Percentiles rank a stretch among this genome's conserved stretches.
phyloP scores from a whole-genome alignment of 768 basidiomycete genomes.

The Cantharellus anzutake region DNA sequence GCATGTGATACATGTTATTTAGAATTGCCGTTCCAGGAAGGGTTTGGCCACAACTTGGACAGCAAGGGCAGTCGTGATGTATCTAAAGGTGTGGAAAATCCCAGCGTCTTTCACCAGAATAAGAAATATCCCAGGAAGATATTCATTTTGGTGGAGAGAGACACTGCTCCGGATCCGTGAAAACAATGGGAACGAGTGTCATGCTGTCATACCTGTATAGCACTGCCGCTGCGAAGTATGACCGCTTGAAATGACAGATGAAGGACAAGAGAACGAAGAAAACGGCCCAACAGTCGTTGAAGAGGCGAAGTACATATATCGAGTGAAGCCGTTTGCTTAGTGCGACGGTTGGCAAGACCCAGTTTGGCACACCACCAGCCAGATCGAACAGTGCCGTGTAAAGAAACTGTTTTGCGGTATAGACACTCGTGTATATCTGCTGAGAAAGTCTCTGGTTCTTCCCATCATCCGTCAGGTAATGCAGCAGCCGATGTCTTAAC shows the following conservation, averaged over 20 bases:
- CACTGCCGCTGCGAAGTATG: conserved; percentile 38
- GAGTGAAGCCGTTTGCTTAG: conserved; percentile 91
- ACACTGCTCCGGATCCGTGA: conserved; percentile 3
- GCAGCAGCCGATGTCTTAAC: conserved; percentile 58
- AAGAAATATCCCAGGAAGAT: conserved; percentile 74
- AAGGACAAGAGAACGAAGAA: conserved; percentile 37
- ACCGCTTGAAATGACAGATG: conserved; percentile 37
- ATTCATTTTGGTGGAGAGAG: conserved; percentile 62
- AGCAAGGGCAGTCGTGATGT: conserved; percentile 12
- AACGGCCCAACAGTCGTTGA: conserved; percentile 87
- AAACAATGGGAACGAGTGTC: not conserved
- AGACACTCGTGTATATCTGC: conserved; percentile 58
- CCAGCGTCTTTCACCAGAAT: conserved; percentile 62
- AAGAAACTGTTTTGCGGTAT: conserved; percentile 43
- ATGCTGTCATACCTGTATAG: not conserved
- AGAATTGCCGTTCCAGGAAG: conserved; percentile 42
- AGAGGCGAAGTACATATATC: conserved; percentile 75
- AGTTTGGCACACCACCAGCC: conserved; percentile 50
- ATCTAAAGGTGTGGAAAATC: conserved; percentile 25
- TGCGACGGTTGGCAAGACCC: conserved; percentile 49
- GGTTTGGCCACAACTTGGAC: conserved; percentile 48
- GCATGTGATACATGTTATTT: conserved; percentile 52
- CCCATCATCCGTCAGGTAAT: conserved; percentile 42
- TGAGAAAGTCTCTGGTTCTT: conserved; percentile 44
- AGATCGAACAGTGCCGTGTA: conserved; percentile 49